These are phyloP conservation scores for Eucalyptus curtisii DNA, from an alignment of 345 rosid genomes.

Conservation along the genomic window DNA sequence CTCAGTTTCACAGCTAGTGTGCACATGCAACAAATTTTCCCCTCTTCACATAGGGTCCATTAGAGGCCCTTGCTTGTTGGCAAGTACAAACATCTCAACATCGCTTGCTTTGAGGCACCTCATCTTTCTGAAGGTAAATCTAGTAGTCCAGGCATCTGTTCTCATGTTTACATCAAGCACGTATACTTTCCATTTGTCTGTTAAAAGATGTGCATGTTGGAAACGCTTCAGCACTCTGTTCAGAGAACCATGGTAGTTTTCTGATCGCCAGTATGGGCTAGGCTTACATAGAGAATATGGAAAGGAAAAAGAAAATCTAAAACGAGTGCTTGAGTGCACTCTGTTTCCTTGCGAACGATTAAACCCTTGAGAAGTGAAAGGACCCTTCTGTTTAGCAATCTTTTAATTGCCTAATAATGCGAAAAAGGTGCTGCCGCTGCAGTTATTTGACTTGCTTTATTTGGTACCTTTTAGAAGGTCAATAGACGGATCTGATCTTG, in stretches of 20 bases:
- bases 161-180: not conserved
- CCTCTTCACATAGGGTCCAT: conserved; percentile 56
- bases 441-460: not conserved
- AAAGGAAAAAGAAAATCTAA: not conserved
- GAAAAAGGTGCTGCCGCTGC: not conserved
- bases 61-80: conserved; percentile 55
- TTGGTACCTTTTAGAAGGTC: not conserved
- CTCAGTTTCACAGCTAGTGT: conserved; percentile 53
- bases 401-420: not conserved
- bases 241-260: not conserved
- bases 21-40: conserved; percentile 58
- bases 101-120: conserved; percentile 70
- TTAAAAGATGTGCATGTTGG: not conserved
- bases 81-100: conserved; percentile 68
- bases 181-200: not conserved
- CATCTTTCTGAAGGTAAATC: conserved; percentile 64
- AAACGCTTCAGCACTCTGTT: not conserved
- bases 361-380: not conserved
- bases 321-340: not conserved
- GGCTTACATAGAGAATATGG: not conserved
- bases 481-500: not conserved
- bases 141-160: not conserved
- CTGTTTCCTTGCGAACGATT: not conserved
- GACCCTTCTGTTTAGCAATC: not conserved
- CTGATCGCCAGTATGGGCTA: not conserved